phyloP scores from a whole-genome alignment of 2,329 filamentous ascomycete genomes.

The Byssothecium circinans region DNA sequence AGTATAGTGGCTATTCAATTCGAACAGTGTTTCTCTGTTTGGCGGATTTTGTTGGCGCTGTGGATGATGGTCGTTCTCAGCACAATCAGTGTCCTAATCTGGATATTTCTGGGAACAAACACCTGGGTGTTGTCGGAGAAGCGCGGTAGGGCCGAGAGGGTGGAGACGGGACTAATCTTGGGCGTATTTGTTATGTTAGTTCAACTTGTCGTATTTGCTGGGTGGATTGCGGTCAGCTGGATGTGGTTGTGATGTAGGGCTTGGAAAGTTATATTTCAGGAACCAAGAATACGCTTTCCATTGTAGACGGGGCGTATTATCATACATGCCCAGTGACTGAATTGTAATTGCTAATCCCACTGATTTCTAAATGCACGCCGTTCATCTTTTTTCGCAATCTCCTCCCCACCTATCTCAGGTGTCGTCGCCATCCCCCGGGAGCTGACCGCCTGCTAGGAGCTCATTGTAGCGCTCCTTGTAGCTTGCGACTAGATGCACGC shows the following conservation, averaged over 20 bases:
- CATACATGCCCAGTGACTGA: no score
- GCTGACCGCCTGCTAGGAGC: no score
- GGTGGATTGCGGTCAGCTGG: slow-evolving; percentile 13
- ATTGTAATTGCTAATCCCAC: no score
- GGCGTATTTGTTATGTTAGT: slow-evolving; percentile 21
- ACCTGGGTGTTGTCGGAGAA: slow-evolving; percentile 6
- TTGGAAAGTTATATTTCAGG: no score
- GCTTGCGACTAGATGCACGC: no score
- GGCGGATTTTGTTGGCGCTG: slow-evolving; percentile 18
- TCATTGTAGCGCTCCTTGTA: no score
- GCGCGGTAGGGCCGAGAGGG: slow-evolving; percentile 14
- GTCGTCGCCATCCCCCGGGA: no score
- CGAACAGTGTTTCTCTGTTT: slow-evolving; percentile 21
- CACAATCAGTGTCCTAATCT: slow-evolving; percentile 21
- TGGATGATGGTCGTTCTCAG: slow-evolving; percentile 17
- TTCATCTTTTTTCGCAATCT: no score
- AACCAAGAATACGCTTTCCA: no score
- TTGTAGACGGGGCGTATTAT: no score
- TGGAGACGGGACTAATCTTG: slow-evolving; percentile 23
- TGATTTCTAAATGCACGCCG: no score
- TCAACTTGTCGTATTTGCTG: slow-evolving; percentile 15
- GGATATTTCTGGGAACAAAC: slow-evolving; percentile 23
- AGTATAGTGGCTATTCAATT: slow-evolving; percentile 29
- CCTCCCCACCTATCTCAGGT: no score
- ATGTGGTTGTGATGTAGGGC: slow-evolving; percentile 4